These are phyloP conservation scores for Ganoderma multipileum DNA, from an alignment of 1,284 basidiomycete genomes.

Conservation along the genomic window DNA sequence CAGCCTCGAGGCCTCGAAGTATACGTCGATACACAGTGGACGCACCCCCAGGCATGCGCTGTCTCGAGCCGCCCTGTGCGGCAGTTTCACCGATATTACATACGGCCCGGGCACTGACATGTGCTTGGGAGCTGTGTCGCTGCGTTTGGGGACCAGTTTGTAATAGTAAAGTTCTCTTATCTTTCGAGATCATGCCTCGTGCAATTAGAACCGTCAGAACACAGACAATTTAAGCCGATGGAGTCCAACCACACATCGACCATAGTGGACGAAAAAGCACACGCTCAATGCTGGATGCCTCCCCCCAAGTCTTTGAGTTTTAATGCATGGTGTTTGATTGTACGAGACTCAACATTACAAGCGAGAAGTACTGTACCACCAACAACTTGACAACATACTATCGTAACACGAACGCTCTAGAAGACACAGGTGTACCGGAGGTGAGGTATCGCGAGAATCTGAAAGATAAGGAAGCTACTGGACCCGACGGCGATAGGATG, in stretches of 20 bases:
- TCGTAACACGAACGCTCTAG: not conserved
- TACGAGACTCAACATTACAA: not conserved
- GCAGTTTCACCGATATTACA: conserved; percentile 25
- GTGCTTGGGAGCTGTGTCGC: not conserved
- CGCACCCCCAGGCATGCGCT: not conserved
- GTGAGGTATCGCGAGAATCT: not conserved
- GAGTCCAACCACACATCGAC: not conserved
- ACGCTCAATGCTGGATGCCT: not conserved
- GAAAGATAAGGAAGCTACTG: not conserved
- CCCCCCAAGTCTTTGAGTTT: not conserved
- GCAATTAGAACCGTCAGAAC: not conserved
- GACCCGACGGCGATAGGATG: not conserved
- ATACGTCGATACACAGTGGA: not conserved
- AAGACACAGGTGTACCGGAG: not conserved
- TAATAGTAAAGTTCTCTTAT: not conserved
- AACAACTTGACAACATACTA: not conserved
- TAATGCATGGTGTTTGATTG: not conserved
- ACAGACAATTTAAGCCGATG: not conserved
- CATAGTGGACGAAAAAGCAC: not conserved
- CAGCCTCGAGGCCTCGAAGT: not conserved
- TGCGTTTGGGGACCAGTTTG: not conserved
- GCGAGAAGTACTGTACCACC: not conserved
- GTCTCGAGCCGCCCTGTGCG: not conserved
- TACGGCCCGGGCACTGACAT: not conserved
- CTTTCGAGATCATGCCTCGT: conserved; percentile 4